These are phyloP conservation scores for Dictyophora rubrovolvata DNA, from an alignment of 768 basidiomycete genomes.

Conservation along the genomic window DNA sequence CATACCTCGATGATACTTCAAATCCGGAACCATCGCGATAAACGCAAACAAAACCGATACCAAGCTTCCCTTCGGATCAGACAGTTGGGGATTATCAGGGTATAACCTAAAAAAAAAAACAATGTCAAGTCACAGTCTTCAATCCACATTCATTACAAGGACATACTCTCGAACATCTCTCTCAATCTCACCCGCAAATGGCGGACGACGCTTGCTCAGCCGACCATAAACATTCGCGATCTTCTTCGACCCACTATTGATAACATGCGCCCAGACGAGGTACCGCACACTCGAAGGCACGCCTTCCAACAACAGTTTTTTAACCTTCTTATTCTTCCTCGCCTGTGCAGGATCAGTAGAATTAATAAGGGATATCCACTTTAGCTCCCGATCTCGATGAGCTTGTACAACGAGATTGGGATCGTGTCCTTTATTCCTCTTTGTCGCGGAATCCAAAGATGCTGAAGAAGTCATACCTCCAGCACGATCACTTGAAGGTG, in stretches of 20 bases:
- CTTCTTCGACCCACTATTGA: slow-evolving; percentile 62
- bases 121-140: not conserved
- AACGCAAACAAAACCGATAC: slow-evolving; percentile 58
- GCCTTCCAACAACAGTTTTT: slow-evolving; percentile 59
- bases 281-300: slow-evolving; percentile 80
- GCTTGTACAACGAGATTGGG: slow-evolving; percentile 29
- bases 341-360: slow-evolving; percentile 49
- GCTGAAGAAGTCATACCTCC: not conserved
- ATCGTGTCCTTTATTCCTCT: not conserved
- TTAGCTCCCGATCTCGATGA: slow-evolving; percentile 65
- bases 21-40: slow-evolving; percentile 77
- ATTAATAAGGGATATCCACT: slow-evolving; percentile 62
- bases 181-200: slow-evolving; percentile 45
- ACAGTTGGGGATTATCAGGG: slow-evolving; percentile 46
- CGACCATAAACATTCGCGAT: slow-evolving; percentile 62
- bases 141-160: not conserved
- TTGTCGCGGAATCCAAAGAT: slow-evolving; percentile 7
- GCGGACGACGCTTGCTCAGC: slow-evolving; percentile 45
- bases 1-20: slow-evolving; percentile 55
- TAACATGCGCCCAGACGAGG: slow-evolving; percentile 73
- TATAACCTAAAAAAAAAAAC: slow-evolving; percentile 26
- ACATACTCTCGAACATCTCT: slow-evolving; percentile 38
- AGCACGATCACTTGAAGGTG: not conserved
- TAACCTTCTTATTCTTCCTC: slow-evolving; percentile 70
- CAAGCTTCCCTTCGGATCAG: slow-evolving; percentile 46